Evolutionary conservation across 2,329 filamentous ascomycete species (phyloP).

Genomic region (Parastagonospora nodorum): DNA sequence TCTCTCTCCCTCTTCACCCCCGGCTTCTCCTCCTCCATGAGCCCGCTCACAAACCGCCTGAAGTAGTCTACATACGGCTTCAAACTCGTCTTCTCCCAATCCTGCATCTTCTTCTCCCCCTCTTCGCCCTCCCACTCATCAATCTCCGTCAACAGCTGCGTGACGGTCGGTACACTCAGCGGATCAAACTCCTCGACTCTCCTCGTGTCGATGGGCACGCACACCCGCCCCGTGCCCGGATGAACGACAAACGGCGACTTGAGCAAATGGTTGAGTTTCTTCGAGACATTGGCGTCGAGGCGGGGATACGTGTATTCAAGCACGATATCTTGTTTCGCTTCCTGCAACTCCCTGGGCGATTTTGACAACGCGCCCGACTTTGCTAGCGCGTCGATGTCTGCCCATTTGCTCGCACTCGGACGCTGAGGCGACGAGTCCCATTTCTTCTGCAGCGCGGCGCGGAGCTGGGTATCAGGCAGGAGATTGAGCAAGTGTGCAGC

Average conservation of each 20-base stretch:
- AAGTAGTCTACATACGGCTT: conserved; percentile 94
- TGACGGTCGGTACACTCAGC: conserved; percentile 84
- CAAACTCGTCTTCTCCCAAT: conserved; percentile 97
- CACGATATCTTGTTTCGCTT: conserved; percentile 94
- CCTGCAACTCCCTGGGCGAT: conserved; percentile 74
- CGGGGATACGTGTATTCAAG: conserved; percentile 98
- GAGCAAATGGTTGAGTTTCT: conserved; percentile 96
- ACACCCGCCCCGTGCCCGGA: conserved; percentile 90
- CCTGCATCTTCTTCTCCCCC: conserved; percentile 62
- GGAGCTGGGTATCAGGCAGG: conserved; percentile 79
- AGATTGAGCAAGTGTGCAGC: conserved; percentile 80
- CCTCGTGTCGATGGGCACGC: conserved; percentile 85
- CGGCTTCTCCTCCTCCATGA: conserved; percentile 74
- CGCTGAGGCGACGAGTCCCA: conserved; percentile 86
- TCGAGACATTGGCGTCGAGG: conserved; percentile 94
- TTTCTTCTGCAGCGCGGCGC: conserved; percentile 81
- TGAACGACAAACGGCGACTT: conserved; percentile 97
- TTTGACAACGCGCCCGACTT: conserved; percentile 75
- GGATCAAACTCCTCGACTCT: conserved; percentile 84
- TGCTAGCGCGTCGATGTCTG: conserved; percentile 86
- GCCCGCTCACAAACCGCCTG: conserved; percentile 73
- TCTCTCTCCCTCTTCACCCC: conserved; percentile 61
- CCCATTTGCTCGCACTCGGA: conserved; percentile 82
- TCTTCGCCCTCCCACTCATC: conserved; percentile 71
- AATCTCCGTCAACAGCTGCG: conserved; percentile 80